A percentile compares a stretch with the other conserved stretches of the same genome.
phyloP scores from a whole-genome alignment of 2,329 filamentous ascomycete genomes.

The Penicillium palitans region DNA sequence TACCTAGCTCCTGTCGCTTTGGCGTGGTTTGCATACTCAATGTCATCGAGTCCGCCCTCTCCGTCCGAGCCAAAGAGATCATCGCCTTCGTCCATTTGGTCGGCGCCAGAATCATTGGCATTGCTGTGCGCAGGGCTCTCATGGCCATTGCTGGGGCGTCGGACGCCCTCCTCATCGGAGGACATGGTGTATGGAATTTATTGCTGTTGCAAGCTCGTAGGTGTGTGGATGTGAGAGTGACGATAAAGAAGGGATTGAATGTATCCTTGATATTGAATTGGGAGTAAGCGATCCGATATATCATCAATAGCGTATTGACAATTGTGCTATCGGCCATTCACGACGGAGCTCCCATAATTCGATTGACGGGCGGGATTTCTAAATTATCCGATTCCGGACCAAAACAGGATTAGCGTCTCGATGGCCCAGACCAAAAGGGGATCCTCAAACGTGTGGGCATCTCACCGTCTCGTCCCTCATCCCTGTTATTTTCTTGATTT shows the following conservation, averaged over 20 bases:
- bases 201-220: not conserved
- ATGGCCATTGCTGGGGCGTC: slow-evolving; percentile 33
- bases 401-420: slow-evolving; percentile 15
- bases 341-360: slow-evolving; percentile 11
- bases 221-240: not conserved
- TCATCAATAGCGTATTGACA: slow-evolving; percentile 1
- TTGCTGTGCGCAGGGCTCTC: slow-evolving; percentile 31
- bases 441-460: slow-evolving; percentile 13
- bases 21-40: slow-evolving; percentile 28
- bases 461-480: slow-evolving; percentile 13
- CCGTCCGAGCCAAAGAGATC: slow-evolving; percentile 51
- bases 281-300: not conserved
- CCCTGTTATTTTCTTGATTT: slow-evolving; percentile 8
- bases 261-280: not conserved
- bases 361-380: not conserved
- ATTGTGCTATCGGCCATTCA: not conserved
- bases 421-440: slow-evolving; percentile 22
- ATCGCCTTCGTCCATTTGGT: slow-evolving; percentile 38
- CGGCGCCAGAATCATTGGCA: slow-evolving; percentile 25
- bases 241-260: not conserved
- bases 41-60: slow-evolving; percentile 40
- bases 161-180: slow-evolving; percentile 41
- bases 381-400: slow-evolving; percentile 1
- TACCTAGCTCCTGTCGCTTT: slow-evolving; percentile 2
- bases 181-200: slow-evolving; percentile 31